Evolutionary conservation across 768 basidiomycete genomes (phyloP), one percentile per base, ranked within the genome.

Genomic region (Boletus fagicola): DNA sequence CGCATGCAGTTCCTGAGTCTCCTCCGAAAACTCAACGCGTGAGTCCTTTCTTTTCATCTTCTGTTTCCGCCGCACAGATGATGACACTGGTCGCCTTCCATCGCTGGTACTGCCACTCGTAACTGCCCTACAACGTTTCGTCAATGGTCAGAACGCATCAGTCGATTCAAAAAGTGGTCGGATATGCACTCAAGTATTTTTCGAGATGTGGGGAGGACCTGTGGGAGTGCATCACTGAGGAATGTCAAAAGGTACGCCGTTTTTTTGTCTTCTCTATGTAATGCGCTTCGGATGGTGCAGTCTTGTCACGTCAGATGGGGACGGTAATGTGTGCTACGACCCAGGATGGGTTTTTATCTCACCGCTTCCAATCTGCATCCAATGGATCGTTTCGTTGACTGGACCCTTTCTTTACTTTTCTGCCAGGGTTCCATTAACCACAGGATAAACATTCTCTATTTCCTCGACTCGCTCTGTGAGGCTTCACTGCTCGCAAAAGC

Each of bases 201-300:
- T 78, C 87, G 6, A 82, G 82, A 55, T 94, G 92, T 54, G 93
- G 91, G 7, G 93, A 96, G 65, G 93, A 97, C 71, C 72, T 96
- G 12, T 96, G 94, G 94, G 93, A 95, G 63, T 95, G 93, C 64
- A 82, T 96, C 39, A 74, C 94, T 26, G 93, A 96, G 68, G 92
- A 95, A 74, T 92, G 88, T 61, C 86, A 90, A 69, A 95, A 94
- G 81, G 94, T 88, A 56, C 12, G 46, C 24, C 18, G 8, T 2
- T 20, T 24, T 40, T 20, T n/a, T 5, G 8, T 13, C 5, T 18
- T 30, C 45, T 47, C n/a, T 11, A 7, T 39, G 28, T 10, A 1
- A 42, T 26, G 18, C 16, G 4, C 15, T 20, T 48, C 3, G 45
- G 45, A 18, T 18, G 9, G 13, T 22, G 18, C 10, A 18, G 18